Conservation (phyloP, 805 yeast genomes). For the Nakazawaea holstii region DNA sequence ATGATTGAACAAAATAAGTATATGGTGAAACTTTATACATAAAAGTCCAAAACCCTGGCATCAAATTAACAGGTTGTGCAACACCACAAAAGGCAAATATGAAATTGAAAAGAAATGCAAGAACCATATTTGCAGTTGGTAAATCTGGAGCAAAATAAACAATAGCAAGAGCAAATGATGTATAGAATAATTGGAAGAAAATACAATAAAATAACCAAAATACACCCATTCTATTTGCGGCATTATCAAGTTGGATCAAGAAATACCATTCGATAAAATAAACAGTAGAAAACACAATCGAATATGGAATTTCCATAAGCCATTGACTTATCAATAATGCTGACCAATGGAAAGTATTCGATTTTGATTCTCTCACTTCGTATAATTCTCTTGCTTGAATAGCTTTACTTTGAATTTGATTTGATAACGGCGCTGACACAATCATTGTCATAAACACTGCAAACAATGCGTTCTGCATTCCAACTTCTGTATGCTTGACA, state of each 20-base stretch:
- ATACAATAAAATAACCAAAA: slow-evolving; percentile 41
- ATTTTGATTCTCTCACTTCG: slow-evolving; percentile 66
- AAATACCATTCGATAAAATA: slow-evolving; percentile 35
- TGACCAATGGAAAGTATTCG: slow-evolving; percentile 73
- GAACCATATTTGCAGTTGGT: slow-evolving; percentile 58
- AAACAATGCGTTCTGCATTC: slow-evolving; percentile 56
- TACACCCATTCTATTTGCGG: slow-evolving; percentile 44
- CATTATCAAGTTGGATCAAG: slow-evolving; percentile 29
- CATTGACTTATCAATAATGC: slow-evolving; percentile 47
- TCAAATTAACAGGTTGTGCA: slow-evolving; percentile 44
- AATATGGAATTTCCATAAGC: slow-evolving; percentile 58
- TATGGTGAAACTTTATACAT: slow-evolving; percentile 74
- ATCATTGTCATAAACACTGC: slow-evolving; percentile 55
- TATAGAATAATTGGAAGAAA: slow-evolving; percentile 44
- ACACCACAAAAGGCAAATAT: slow-evolving; percentile 67
- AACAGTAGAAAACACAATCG: slow-evolving; percentile 40
- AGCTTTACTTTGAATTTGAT: slow-evolving; percentile 60
- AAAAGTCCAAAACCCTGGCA: slow-evolving; percentile 84
- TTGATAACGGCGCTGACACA: slow-evolving; percentile 47
- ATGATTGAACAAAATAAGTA: slow-evolving; percentile 62
- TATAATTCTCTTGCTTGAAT: slow-evolving; percentile 53
- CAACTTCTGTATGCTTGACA: slow-evolving; percentile 44
- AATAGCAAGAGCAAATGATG: slow-evolving; percentile 48
- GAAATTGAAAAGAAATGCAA: slow-evolving; percentile 51
- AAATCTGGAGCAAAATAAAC: slow-evolving; percentile 59